Evolutionary conservation across 345 rosid species (phyloP).

Genomic region (Citrus medica): DNA sequence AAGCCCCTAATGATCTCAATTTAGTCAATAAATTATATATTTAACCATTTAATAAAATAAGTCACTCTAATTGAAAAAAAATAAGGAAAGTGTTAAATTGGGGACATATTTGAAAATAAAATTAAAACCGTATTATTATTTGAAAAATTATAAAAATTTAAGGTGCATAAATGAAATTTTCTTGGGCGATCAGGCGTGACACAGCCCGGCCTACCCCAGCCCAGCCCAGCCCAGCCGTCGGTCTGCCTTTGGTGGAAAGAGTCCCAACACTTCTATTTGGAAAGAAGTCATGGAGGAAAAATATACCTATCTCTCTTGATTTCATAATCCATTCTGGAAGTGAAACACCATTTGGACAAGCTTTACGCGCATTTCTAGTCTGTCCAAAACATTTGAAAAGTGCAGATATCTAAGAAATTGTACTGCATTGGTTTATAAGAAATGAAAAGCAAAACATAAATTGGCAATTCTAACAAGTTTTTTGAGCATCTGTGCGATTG

Average conservation of each 20-base stretch:
- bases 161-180: no score
- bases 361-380: constrained; percentile 92
- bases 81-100: no score
- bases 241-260: neutral
- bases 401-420: constrained; percentile 19
- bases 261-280: neutral
- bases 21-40: no score
- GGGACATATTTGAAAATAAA: no score
- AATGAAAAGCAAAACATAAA: neutral
- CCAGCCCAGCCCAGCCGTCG: no score
- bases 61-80: no score
- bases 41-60: no score
- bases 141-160: no score
- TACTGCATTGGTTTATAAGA: neutral
- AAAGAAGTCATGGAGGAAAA: constrained; percentile 11
- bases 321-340: constrained; percentile 86
- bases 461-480: constrained; percentile 56
- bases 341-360: constrained; percentile 78
- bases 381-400: constrained; percentile 30
- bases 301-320: constrained; percentile 81
- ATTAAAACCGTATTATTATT: no score
- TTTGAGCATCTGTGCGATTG: constrained; percentile 66
- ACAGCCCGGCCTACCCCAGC: no score
- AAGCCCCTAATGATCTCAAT: no score
- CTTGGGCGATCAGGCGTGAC: no score